Evolutionary conservation across 2,329 filamentous ascomycete species (phyloP), one percentile per base, ranked within the genome.

Genomic region (Penicillium nordicum): DNA sequence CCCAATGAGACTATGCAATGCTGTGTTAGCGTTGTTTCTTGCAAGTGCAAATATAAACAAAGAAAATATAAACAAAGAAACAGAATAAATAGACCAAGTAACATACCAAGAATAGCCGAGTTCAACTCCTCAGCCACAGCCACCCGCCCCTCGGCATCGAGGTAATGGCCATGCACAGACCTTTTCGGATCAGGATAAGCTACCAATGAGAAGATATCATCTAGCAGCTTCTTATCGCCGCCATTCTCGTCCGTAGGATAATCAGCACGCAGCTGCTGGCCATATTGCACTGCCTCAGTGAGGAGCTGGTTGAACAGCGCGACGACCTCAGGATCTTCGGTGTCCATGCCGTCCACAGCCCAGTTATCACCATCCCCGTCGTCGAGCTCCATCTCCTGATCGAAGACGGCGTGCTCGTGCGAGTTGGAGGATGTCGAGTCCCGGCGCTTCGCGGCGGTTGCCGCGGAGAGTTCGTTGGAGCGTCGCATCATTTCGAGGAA

Each of bases 401-500:
- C 71, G 60, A 78, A 76, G 48, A 79, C 75, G 34, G 74, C 75
- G 25, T 73, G 66, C 37, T 76, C 76, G 49, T 82, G 78, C 11
- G 76, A 52, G n/a, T 63, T 57, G 7, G 69, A 78, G 8, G 69
- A 66, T 70, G 71, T 64, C 32, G 66, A 53, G 48, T 69, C 69
- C 30, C 72, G 61, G 65, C 74, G 65, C 59, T 79, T 81, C 5
- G 65, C 54, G 18, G 71, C 64, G 9, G 49, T 59, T 12, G 64
- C 56, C 4, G 71, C 63, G 9, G 80, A 78, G 18, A 88, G 74
- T 63, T 92, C 88, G 2, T 87, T 86, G 36, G 86, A 87, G 56
- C 82, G 84, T 40, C 89, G 84, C 66, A 96, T 91, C 88, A 99
- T 93, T 73, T 99, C 94, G 58, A 97, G 88, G 72, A 97, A 97